Percentiles rank a stretch among this genome's conserved stretches.
Conservation (phyloP, 176 grass and related monocot genomes). For the Olyra latifolia region DNA sequence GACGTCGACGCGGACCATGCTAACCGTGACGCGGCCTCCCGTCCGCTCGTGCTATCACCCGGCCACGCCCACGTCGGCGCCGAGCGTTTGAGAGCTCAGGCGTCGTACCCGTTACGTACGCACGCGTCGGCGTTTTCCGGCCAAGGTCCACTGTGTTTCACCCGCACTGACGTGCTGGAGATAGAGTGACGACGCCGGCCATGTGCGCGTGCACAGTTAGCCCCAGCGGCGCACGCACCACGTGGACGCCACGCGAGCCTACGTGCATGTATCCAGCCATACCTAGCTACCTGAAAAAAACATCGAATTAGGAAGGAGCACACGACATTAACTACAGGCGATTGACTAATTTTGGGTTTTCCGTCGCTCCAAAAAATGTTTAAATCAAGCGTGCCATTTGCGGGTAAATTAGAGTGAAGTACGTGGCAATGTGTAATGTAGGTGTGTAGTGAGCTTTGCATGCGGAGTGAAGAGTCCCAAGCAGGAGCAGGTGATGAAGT, state of each 20-base stretch:
- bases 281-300: too few species aligned
- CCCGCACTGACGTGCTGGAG: neutral
- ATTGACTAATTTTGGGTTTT: neutral
- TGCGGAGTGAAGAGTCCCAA: too few species aligned
- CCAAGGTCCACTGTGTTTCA: neutral
- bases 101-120: too few species aligned
- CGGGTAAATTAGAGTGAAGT: too few species aligned
- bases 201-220: too few species aligned
- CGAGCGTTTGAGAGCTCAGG: too few species aligned
- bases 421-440: too few species aligned
- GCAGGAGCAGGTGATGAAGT: too few species aligned
- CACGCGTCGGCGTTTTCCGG: neutral
- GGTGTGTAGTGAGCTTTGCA: too few species aligned
- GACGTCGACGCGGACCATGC: neutral
- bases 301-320: too few species aligned
- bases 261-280: neutral
- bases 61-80: neutral
- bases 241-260: neutral
- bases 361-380: too few species aligned
- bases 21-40: constrained; percentile 28
- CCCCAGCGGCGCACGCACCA: neutral
- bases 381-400: too few species aligned
- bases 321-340: neutral
- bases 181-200: neutral
- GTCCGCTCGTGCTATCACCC: neutral